Evolutionary conservation across 306 rosid genomes (phyloP), one percentile per base, ranked within the genome.

Genomic region (Dalbergia oliveri): DNA sequence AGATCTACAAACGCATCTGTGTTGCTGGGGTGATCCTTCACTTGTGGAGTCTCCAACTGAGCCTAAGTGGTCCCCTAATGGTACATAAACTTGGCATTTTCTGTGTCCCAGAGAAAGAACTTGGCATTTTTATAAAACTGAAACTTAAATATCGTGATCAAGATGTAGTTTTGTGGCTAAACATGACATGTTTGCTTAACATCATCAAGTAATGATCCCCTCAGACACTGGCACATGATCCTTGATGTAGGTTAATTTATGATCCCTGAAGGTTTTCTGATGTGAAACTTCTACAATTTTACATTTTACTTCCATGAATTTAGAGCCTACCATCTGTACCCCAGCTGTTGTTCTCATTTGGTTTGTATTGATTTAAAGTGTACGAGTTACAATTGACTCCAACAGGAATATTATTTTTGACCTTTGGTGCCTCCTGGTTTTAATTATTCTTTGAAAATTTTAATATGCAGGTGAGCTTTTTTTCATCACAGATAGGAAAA

Each of bases 61-160:
- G 91, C 99, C 99, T 35, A 93, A 93, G 93, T 96, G 99, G 99
- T 93, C 99, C 31, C 75, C 97, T 18, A 61, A 73, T 73, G 99
- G 99, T 95, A 87, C 50, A 8, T 33, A 80, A 75, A 62, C 60
- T 81, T 61, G 33, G 16, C 66, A 66, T 60, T 51, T 78, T 69
- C 45, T 51, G 4, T 21, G 12, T 43, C 11, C 5, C 44, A 15
- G 0, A 41, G 19, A 56, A 18, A 15, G 14, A n/a, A 18, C 51
- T 65, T 73, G 37, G 1, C 50, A 49, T 23, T 74, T 81, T 56
- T 10, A 6, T 18, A 39, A 47, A 59, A 14, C 44, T 13, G 18
- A 81, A 76, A 51, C 31, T 68, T 56, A 47, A 18, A 14, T 21
- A 12, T 69, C 39, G 65, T 19, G 53, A 43, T n/a, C 58, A 9